These are phyloP conservation scores for Boletus rubescentipes DNA, from an alignment of 768 basidiomycete genomes.

Conservation along the genomic window DNA sequence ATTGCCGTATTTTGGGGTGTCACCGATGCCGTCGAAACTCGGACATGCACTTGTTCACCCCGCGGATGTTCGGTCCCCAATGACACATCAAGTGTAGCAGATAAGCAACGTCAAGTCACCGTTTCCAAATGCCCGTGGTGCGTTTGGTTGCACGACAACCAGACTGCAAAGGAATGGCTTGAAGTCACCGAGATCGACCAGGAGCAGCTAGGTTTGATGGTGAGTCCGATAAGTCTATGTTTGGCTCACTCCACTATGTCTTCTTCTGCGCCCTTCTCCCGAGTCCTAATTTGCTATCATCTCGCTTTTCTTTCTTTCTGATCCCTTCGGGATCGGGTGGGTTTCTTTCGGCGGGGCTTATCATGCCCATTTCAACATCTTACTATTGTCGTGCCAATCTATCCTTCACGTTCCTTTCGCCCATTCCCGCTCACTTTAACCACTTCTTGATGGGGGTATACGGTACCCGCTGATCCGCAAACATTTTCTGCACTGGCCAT, in stretches of 20 bases:
- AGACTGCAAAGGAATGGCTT: constrained; percentile 34
- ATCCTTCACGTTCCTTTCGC: constrained; percentile 3
- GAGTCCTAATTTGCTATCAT: constrained; percentile 11
- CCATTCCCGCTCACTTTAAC: constrained; percentile 8
- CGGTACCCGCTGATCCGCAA: constrained; percentile 7
- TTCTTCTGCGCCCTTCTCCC: neutral
- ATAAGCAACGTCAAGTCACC: neutral
- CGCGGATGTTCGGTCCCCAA: constrained; percentile 12
- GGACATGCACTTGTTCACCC: constrained; percentile 17
- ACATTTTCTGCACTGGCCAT: constrained; percentile 2
- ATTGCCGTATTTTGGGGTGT: constrained; percentile 63
- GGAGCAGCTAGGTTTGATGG: constrained; percentile 26
- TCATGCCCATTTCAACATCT: constrained; percentile 8
- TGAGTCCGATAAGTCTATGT: constrained; percentile 21
- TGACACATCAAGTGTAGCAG: constrained; percentile 6
- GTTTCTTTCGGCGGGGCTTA: constrained; percentile 6
- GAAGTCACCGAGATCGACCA: constrained; percentile 32
- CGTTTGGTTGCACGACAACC: constrained; percentile 24
- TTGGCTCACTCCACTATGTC: constrained; percentile 1
- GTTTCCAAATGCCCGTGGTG: constrained; percentile 19
- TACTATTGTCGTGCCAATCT: constrained; percentile 1
- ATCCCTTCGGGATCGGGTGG: constrained; percentile 12
- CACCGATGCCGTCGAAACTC: constrained; percentile 20
- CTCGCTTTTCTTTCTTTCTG: constrained; percentile 4
- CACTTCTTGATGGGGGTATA: constrained; percentile 15